phyloP scores from a whole-genome alignment of 2,329 filamentous ascomycete genomes.

The Scytalidium lignicola region DNA sequence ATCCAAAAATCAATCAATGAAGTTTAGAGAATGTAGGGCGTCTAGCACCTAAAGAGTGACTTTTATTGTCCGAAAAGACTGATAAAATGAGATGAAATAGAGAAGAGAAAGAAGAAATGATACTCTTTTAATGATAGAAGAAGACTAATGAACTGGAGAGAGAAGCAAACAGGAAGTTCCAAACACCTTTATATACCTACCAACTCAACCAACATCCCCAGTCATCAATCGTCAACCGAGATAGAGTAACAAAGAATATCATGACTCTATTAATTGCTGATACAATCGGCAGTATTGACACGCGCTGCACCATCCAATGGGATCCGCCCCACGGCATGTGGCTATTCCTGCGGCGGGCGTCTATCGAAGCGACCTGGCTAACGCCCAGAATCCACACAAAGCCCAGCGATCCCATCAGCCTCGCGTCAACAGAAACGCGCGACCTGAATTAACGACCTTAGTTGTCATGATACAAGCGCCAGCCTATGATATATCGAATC shows the following conservation, averaged over 20 bases:
- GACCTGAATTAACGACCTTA: conserved; percentile 13
- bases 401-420: conserved; percentile 12
- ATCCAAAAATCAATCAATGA: neutral
- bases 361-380: neutral
- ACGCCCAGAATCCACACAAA: conserved; percentile 7
- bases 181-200: conserved; percentile 24
- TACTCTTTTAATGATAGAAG: conserved; percentile 18
- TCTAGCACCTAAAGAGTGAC: conserved; percentile 22
- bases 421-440: conserved; percentile 19
- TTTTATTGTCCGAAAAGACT: conserved; percentile 22
- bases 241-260: conserved; percentile 9
- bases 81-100: conserved; percentile 16
- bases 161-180: conserved; percentile 18
- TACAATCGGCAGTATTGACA: conserved; percentile 23
- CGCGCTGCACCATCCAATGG: conserved; percentile 26
- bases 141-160: conserved; percentile 18
- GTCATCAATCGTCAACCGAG: conserved; percentile 8
- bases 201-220: conserved; percentile 3
- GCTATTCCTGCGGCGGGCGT: conserved; percentile 13
- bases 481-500: neutral
- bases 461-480: neutral
- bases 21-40: conserved; percentile 2
- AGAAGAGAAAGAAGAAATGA: conserved; percentile 10
- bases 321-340: conserved; percentile 9
- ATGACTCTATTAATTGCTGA: conserved; percentile 28